These are phyloP conservation scores for Xerocomus nothofagi DNA, from an alignment of 1,284 basidiomycete genomes.

Conservation along the genomic window DNA sequence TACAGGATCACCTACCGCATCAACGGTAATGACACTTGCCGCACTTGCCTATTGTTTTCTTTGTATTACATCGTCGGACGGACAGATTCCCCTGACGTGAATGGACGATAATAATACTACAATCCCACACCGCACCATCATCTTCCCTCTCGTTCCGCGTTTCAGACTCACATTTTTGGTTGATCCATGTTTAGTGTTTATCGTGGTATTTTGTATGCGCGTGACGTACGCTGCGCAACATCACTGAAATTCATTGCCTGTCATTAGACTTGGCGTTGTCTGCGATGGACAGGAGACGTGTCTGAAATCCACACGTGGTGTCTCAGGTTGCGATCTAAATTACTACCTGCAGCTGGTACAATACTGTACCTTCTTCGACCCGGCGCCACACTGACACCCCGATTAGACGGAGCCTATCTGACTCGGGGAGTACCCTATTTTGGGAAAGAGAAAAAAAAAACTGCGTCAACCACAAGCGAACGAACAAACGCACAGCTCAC, in stretches of 20 bases:
- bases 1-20: neutral
- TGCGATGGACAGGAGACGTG: neutral
- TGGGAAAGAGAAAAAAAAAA: neutral
- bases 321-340: neutral
- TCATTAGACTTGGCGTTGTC: neutral
- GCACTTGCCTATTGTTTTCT: conserved; percentile 1
- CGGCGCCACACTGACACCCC: neutral
- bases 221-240: conserved; percentile 15
- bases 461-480: neutral
- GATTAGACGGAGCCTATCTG: neutral
- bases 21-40: neutral
- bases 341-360: too few relatives aligned
- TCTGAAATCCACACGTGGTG: too few relatives aligned
- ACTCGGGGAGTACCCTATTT: neutral
- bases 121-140: neutral
- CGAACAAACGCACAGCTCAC: neutral
- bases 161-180: neutral
- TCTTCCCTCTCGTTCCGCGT: neutral
- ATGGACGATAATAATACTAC: conserved; percentile 8
- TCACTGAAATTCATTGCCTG: neutral
- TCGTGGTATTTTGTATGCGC: conserved; percentile 2
- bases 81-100: conserved; percentile 4
- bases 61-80: conserved; percentile 5
- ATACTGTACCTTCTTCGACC: too few relatives aligned
- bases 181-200: neutral